Evolutionary conservation across 2,329 filamentous ascomycete species (phyloP), one percentile per base, ranked within the genome.

Genomic region (Hortaea sp.): DNA sequence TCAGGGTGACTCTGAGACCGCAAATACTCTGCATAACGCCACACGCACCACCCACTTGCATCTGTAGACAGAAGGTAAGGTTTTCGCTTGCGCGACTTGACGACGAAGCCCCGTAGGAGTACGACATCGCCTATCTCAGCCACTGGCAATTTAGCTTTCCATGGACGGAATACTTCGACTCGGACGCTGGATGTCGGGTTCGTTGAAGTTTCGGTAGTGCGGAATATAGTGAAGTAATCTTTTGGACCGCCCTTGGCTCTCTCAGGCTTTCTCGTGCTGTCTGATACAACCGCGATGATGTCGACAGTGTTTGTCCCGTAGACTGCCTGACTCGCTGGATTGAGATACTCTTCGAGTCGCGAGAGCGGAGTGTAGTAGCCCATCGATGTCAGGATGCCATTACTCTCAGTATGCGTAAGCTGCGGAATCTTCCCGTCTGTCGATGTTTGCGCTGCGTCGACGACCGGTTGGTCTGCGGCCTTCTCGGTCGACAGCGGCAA

Each of bases 41-140:
- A 74, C 2, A 73, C 70, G 47, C 68, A 71, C 71, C 71, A 75
- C 2, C 61, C 62, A 44, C 67, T 70, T 41, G 66, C 63, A 5
- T 71, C 69, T 1, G 57, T 61, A 31, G 67, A 71, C 6, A 67
- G 43, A 6, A 75, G 11, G 53, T 59, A 56, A 42, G 60, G n/a
- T 60, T 54, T 46, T 7, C 60, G 53, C 41, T 69, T 67, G 11
- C 61, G 49, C 10, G 62, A 67, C 53, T 64, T 67, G n/a, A 73
- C 70, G 0, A 44, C 49, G 41, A 74, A 73, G 0, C 53, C 57
- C 4, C 71, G 60, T 3, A 74, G 57, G 27, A 75, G 49, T 0
- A 75, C 55, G 0, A 72, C 62, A 38, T 74, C 72, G 27, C 72
- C 72, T 0, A 51, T 46, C 0, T 65, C 56, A 2, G 66, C 65